Conservation (phyloP, 2,329 filamentous ascomycete species). For the Fusarium temperatum region DNA sequence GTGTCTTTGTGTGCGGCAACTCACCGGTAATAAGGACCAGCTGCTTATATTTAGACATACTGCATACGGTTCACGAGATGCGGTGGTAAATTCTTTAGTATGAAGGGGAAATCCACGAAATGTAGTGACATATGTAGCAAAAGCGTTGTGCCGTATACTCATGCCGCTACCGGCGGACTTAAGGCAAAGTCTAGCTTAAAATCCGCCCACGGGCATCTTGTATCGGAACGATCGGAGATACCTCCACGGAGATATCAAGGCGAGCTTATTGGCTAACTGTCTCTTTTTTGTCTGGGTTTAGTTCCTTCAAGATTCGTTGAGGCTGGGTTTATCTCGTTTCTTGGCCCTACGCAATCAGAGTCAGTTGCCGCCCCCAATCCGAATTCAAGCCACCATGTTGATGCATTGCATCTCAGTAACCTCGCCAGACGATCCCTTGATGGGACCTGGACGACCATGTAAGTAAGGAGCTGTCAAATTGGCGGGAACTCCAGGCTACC, state of each 20-base stretch:
- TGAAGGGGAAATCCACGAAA: too few species aligned
- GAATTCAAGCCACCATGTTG: too few species aligned
- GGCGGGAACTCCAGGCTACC: accelerated
- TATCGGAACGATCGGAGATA: not conserved
- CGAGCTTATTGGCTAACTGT: accelerated
- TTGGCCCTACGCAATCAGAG: accelerated
- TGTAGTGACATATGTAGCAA: not conserved
- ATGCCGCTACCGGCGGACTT: not conserved
- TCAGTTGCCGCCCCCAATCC: not conserved
- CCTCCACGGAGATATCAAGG: not conserved
- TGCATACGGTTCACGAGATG: accelerated
- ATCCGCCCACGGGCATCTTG: not conserved
- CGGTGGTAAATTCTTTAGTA: too few species aligned
- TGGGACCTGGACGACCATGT: accelerated
- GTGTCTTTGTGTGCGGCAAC: not conserved
- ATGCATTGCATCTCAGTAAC: not conserved
- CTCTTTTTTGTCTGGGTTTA: accelerated
- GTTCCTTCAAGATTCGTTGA: accelerated
- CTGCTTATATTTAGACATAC: constrained; percentile 5
- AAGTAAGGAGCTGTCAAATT: accelerated
- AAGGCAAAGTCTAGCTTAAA: not conserved
- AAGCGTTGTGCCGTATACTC: accelerated
- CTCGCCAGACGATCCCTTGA: not conserved
- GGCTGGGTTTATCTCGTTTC: accelerated
- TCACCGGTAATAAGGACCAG: constrained; percentile 19